A percentile compares a stretch with the other conserved stretches of the same genome.
Conservation (phyloP, 805 yeast species). For the Candida sphagnicola region DNA sequence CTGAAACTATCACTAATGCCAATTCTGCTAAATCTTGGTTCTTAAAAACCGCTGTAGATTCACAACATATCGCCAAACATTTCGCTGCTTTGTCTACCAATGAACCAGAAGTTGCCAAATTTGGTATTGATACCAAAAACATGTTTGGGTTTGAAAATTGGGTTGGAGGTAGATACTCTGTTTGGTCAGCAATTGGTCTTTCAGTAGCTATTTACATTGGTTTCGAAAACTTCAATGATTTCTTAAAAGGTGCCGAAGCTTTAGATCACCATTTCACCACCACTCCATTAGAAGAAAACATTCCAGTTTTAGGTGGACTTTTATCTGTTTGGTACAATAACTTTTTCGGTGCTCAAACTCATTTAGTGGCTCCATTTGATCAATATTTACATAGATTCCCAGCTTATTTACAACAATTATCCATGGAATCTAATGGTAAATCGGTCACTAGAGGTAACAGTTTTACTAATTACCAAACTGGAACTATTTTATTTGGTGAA, state of each 20-base stretch:
- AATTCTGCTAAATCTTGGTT: slow-evolving; percentile 95
- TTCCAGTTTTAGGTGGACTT: slow-evolving; percentile 90
- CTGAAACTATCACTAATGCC: slow-evolving; percentile 96
- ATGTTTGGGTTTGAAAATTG: slow-evolving; percentile 98
- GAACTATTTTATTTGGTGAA: slow-evolving; percentile 94
- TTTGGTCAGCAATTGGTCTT: slow-evolving; percentile 98
- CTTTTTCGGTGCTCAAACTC: slow-evolving; percentile 97
- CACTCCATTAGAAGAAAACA: slow-evolving; percentile 85
- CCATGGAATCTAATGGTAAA: slow-evolving; percentile 99
- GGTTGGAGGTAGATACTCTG: slow-evolving; percentile 99
- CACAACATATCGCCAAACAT: slow-evolving; percentile 85
- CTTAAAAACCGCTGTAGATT: slow-evolving; percentile 63
- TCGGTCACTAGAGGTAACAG: slow-evolving; percentile 90
- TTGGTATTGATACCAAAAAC: slow-evolving; percentile 95
- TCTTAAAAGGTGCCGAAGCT: slow-evolving; percentile 97
- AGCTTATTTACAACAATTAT: slow-evolving; percentile 96
- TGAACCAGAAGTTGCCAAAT: slow-evolving; percentile 83
- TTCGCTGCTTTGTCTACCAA: slow-evolving; percentile 96
- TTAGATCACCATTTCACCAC: slow-evolving; percentile 85
- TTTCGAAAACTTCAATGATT: slow-evolving; percentile 84
- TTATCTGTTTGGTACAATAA: slow-evolving; percentile 98
- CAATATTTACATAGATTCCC: slow-evolving; percentile 99
- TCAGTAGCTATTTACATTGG: slow-evolving; percentile 95
- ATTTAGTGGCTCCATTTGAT: slow-evolving; percentile 96
- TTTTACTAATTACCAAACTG: slow-evolving; percentile 92